Evolutionary conservation across 345 rosid genomes (phyloP).

Genomic region (Brassica cretica): DNA sequence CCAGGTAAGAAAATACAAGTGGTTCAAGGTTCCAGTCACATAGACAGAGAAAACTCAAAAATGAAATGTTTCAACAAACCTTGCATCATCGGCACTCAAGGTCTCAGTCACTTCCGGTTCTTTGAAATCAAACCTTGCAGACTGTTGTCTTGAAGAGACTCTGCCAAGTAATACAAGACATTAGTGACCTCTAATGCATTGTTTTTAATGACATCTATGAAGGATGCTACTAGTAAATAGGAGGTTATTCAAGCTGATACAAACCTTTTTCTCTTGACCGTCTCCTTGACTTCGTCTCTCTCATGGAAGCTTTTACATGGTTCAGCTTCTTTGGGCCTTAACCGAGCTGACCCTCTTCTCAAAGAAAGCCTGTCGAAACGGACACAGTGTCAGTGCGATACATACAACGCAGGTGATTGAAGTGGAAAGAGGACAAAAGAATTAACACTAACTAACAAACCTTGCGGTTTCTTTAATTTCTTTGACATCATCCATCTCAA

Average conservation of each 20-base stretch:
- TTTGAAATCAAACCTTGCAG: slow-evolving; percentile 35
- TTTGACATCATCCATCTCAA: slow-evolving; percentile 30
- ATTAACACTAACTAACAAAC: slow-evolving; percentile 34
- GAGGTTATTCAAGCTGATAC: slow-evolving; percentile 8
- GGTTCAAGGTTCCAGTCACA: not conserved
- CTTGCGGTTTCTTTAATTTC: slow-evolving; percentile 46
- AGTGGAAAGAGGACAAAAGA: not conserved
- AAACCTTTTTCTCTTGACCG: slow-evolving; percentile 36
- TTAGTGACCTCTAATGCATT: slow-evolving; percentile 8
- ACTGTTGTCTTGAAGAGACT: slow-evolving; percentile 35
- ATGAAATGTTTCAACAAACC: slow-evolving; percentile 40
- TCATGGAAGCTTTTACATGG: slow-evolving; percentile 26
- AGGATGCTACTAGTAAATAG: slow-evolving; percentile 3
- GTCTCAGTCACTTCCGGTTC: slow-evolving; percentile 30
- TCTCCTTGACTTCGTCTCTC: slow-evolving; percentile 21
- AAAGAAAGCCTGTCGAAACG: slow-evolving; percentile 25
- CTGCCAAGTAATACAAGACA: slow-evolving; percentile 22
- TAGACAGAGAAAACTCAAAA: not conserved
- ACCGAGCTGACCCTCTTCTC: slow-evolving; percentile 39
- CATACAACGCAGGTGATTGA: not conserved
- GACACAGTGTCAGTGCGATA: slow-evolving; percentile 17
- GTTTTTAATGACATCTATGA: not conserved
- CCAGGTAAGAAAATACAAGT: not conserved
- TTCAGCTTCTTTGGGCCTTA: slow-evolving; percentile 31
- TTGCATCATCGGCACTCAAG: slow-evolving; percentile 35